Conservation (phyloP, 2,329 filamentous ascomycete genomes). For the Cyanodermella asteris region DNA sequence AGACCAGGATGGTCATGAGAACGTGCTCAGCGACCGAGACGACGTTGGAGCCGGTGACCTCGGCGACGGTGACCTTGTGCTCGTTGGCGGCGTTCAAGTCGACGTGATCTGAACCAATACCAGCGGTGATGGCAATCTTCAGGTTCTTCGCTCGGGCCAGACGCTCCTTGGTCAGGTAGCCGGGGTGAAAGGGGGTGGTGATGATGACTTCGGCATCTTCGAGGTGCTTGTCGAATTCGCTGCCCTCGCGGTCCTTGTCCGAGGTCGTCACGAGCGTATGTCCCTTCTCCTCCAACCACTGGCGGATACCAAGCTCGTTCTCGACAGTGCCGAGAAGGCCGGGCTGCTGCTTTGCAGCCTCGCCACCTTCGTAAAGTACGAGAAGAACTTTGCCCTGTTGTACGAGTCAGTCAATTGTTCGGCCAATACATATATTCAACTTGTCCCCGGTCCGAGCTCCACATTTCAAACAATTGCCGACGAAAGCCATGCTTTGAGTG, state of each 20-base stretch:
- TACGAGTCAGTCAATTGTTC: too few species aligned
- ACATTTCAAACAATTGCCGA: too few species aligned
- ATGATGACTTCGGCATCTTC: conserved; percentile 97
- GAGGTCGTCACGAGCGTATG: conserved; percentile 94
- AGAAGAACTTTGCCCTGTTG: conserved; percentile 56
- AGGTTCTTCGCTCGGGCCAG: conserved; percentile 97
- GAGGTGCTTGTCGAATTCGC: conserved; percentile 83
- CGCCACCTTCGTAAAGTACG: conserved; percentile 75
- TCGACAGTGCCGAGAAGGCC: conserved; percentile 83
- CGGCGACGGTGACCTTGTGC: conserved; percentile 93
- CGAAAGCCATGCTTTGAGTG: too few species aligned
- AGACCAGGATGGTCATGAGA: conserved; percentile 90
- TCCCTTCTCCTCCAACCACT: conserved; percentile 93
- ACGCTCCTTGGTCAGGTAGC: conserved; percentile 90
- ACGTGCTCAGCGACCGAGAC: conserved; percentile 98
- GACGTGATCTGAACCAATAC: conserved; percentile 96
- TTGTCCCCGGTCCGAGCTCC: too few species aligned
- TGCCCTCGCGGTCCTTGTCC: conserved; percentile 88
- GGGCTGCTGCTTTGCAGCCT: conserved; percentile 77
- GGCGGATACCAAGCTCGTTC: conserved; percentile 91
- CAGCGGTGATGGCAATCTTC: conserved; percentile 89
- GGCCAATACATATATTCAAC: too few species aligned
- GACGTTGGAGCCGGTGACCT: conserved; percentile 96
- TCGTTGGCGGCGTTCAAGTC: conserved; percentile 93
- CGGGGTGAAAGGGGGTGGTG: conserved; percentile 96